Conservation (phyloP, 2,329 filamentous ascomycete genomes). For the Periconia macrospinosa region DNA sequence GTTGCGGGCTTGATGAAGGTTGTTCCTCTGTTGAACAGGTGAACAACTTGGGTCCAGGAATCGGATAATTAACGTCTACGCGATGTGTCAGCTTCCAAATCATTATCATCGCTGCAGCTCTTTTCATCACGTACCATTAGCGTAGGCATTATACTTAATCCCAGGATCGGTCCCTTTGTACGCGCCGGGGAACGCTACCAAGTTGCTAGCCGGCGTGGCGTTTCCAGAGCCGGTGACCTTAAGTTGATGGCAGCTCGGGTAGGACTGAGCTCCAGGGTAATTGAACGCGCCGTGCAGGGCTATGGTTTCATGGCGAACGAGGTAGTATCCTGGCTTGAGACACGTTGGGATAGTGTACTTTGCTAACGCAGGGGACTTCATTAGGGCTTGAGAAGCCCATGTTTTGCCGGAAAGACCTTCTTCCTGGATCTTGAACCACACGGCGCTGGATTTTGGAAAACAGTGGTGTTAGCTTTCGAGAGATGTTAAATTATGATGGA, state of each 20-base stretch:
- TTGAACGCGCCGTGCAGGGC: slow-evolving; percentile 53
- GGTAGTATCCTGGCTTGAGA: slow-evolving; percentile 58
- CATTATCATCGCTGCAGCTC: not conserved
- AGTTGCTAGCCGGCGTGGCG: slow-evolving; percentile 41
- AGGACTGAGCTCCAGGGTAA: slow-evolving; percentile 61
- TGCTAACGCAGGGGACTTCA: slow-evolving; percentile 48
- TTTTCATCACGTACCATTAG: slow-evolving; percentile 31
- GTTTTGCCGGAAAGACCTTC: slow-evolving; percentile 52
- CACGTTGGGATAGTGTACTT: slow-evolving; percentile 59
- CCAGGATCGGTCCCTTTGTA: slow-evolving; percentile 56
- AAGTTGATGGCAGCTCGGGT: slow-evolving; percentile 62
- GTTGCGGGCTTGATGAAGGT: no score
- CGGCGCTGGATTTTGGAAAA: slow-evolving; percentile 34
- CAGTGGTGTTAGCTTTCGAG: no score
- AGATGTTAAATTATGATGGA: not conserved
- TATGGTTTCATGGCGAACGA: slow-evolving; percentile 62
- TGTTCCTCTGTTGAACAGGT: no score
- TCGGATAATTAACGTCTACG: slow-evolving; percentile 6
- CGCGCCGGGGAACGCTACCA: slow-evolving; percentile 58
- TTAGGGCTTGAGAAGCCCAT: slow-evolving; percentile 52
- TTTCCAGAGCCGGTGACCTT: slow-evolving; percentile 55
- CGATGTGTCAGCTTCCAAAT: not conserved
- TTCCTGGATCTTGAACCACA: slow-evolving; percentile 62
- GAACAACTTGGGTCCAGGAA: slow-evolving; percentile 16
- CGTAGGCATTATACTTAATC: slow-evolving; percentile 58